Base-by-base conservation (phyloP, 1,139 yeast genomes). In the Nakaseomyces uthaithaninus region DNA sequence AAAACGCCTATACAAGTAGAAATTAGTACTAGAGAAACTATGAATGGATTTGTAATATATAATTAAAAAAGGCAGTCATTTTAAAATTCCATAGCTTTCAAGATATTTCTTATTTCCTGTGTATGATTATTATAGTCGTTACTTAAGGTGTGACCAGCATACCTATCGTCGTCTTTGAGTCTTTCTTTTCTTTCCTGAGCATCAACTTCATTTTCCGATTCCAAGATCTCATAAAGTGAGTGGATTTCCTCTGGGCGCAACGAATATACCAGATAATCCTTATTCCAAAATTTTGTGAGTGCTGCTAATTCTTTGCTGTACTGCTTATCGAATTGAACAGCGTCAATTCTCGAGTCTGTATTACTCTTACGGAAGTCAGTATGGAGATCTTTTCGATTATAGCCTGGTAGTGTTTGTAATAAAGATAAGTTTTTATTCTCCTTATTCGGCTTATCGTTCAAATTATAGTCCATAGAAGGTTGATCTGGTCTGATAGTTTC, bases 241-340 rank as follows among this genome's bases (percentile, higher is more conserved):
- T 39, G 28, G 17, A 28, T 14, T 3, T 27, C 34, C 15, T 37
- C 27, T 15, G 27, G 38, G 27, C 35, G 24, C 16, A 31, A 5
- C 9, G 35, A 19, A 11, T 31, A 15, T n/a, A 22, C 37, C 20
- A 27, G 6, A 12, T 20, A 9, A 10, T 50, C 45, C 24, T 45
- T 42, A n/a, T 42, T 42, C 54, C 54, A 52, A 37, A 50, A 52
- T 27, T 42, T 37, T 19, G 38, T 43, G 15, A 52, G 38, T n/a
- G 50, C 46, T 25, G 41, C 49, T 17, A 41, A 40, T 20, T 50
- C 53, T 28, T 28, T 28, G 22, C 22, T 19, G 25, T 31, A 31
- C 12, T 31, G 24, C 18, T 31, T 31, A 25, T 12, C 35, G n/a
- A 20, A 4, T 17, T 28, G 20, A 11, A 28, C 9, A 17, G 11